Base-by-base conservation (phyloP, 495 filamentous ascomycete genomes). In the Ascodesmis nigricans region DNA sequence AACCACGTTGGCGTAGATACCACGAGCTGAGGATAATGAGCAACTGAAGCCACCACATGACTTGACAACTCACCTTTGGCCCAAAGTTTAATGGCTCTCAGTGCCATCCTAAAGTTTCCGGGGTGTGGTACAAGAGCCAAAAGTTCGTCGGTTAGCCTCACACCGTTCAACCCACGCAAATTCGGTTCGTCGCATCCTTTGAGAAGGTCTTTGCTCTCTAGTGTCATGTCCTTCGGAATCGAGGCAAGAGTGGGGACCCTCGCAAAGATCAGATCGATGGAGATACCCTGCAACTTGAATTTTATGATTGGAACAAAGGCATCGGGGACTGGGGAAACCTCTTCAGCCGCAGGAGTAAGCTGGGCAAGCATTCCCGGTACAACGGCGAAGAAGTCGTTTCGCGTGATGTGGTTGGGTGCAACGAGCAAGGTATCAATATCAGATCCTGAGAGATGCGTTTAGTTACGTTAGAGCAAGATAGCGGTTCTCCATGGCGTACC, bases 351-450 rank as follows among this genome's bases (percentile, higher is more conserved):
- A 3, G 72, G 65, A 0, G 75, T 71, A 64, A 87, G 68, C 45
- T 72, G 62, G 38, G 69, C 52, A 4, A 97, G 67, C 25, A 83
- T 56, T 4, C 65, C 56, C 33, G 83, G 84, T 46, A 95, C 84
- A 45, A 78, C 63, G 18, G 75, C 56, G 57, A 97, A 97, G 55
- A 91, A 97, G 52, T 97, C 80, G 20, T 83, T 73, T 29, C 73
- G 70, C 8, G 65, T 60, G 25, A 95, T 73, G 43, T 92, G 80
- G 49, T 76, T 80, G 11, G 87, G 87, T 18, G 70, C 81, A 19
- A 91, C 74, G 24, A 93, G 68, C 11, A 97, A 69, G 10, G 87
- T 95, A 58, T 97, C 87, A 45, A 97, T 92, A 69, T 97, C 87
- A 21, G 90, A 92, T 29, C 78, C 80, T 70, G 24, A 25, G n/a